Base-by-base conservation (phyloP, 2,329 filamentous ascomycete species). In the Phaeosphaeriaceae sp. region DNA sequence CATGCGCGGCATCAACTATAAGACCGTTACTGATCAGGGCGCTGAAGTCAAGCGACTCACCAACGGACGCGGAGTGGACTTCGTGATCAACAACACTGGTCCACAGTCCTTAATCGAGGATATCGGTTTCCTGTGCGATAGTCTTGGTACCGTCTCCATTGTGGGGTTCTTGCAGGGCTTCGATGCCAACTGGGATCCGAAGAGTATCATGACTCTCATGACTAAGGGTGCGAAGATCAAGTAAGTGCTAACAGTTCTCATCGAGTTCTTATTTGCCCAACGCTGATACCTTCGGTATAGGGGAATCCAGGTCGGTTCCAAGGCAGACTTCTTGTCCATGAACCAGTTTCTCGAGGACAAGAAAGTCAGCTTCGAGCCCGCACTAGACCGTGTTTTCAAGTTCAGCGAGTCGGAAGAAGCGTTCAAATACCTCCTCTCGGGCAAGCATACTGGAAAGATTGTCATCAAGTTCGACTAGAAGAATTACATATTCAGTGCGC, bases 241-340 rank as follows among this genome's bases (percentile, higher is more conserved):
- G 49, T 51, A 51, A 35, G 49, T 51, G 21, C 8, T 10, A 17
- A 19, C 17, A 4, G 5, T 8, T n/a, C 21, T 1, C 3, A 15
- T 3, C 7, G 15, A 15, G 3, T 4, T 8, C 6, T 40, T n/a
- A 8, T 2, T 40, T 17, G 15, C n/a, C 4, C 15, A 17, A 17
- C n/a, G 15, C 35, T 40, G 8, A 40, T 2, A 6, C 2, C n/a
- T 15, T n/a, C 1, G 10, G n/a, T 17, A 6, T 2, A 71, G 82
- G 64, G 82, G 88, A 0, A 82, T 89, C 9, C 69, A 87, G 43
- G 88, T 88, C 67, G 88, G 88, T 0, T 85, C 86, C 0, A 82
- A 79, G 65, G 83, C 85, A 56, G 76, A 83, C 23, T 83, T 78
- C 30, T 75, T 77, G 56, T 74, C 74, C 42, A 70, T 79, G 63